phyloP scores from a whole-genome alignment of 768 basidiomycete genomes.

The Amanita inopinata region DNA sequence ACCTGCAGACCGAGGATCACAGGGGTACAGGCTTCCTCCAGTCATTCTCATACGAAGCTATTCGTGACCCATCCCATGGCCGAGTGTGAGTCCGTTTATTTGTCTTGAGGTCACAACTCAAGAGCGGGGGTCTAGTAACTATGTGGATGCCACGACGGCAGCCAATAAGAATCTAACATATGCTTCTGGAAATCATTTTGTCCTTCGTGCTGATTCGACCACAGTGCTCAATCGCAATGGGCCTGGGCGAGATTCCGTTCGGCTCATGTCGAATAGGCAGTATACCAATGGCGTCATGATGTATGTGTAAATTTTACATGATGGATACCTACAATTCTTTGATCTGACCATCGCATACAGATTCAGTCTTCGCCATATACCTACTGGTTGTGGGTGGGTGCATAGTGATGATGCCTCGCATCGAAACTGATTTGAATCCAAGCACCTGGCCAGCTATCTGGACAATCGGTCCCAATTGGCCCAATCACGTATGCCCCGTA shows the following conservation, averaged over 20 bases:
- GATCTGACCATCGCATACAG: constrained; percentile 14
- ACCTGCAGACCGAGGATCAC: constrained; percentile 35
- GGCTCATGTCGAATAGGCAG: constrained; percentile 41
- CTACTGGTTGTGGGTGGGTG: constrained; percentile 45
- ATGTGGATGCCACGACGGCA: constrained; percentile 40
- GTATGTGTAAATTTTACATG: constrained; percentile 22
- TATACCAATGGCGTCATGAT: constrained; percentile 46
- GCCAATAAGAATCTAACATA: constrained; percentile 45
- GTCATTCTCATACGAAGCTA: constrained; percentile 38
- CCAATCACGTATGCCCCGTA: constrained; percentile 21
- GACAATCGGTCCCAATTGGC: constrained; percentile 47
- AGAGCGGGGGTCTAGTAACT: constrained; percentile 22
- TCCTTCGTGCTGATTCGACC: constrained; percentile 46
- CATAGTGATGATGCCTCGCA: background rate
- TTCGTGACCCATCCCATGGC: constrained; percentile 56
- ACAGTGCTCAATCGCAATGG: constrained; percentile 36
- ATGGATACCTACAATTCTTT: constrained; percentile 3
- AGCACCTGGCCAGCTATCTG: constrained; percentile 48
- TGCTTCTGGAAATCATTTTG: constrained; percentile 39
- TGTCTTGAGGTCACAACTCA: background rate
- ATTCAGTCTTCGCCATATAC: constrained; percentile 50
- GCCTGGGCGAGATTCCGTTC: constrained; percentile 49
- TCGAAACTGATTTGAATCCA: background rate
- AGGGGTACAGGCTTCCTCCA: constrained; percentile 37
- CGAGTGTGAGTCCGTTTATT: constrained; percentile 37